These are phyloP conservation scores for Stephanodiscus minutulus DNA, from an alignment of 108 stramenopile species.

Conservation along the genomic window DNA sequence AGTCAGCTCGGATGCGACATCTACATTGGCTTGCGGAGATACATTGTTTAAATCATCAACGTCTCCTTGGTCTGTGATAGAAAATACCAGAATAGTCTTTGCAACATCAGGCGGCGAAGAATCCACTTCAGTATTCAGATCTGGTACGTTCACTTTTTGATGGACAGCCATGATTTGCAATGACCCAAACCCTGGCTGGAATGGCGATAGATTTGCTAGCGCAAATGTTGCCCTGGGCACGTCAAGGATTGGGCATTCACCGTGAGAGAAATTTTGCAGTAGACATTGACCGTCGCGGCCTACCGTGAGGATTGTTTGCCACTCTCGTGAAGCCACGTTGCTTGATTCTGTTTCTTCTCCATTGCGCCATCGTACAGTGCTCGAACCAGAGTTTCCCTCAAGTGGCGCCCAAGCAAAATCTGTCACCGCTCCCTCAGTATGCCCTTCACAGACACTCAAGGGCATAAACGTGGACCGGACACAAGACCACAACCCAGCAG, in stretches of 20 bases:
- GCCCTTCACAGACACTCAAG: constrained; percentile 75
- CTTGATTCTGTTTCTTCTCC: constrained; percentile 30
- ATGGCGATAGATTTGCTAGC: constrained; percentile 84
- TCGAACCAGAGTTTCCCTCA: not conserved
- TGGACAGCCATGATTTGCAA: constrained; percentile 76
- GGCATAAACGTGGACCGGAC: constrained; percentile 76
- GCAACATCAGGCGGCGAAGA: constrained; percentile 7
- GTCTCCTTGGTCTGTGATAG: constrained; percentile 74
- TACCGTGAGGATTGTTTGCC: constrained; percentile 81
- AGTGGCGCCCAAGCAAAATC: constrained; percentile 77
- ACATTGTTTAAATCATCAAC: constrained; percentile 51
- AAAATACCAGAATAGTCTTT: constrained; percentile 54
- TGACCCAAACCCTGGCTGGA: constrained; percentile 77
- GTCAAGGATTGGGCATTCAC: constrained; percentile 65
- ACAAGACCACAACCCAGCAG: constrained; percentile 76
- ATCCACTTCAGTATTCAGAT: constrained; percentile 19
- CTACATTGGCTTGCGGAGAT: constrained; percentile 35
- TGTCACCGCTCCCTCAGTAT: constrained; percentile 71
- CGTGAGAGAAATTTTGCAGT: constrained; percentile 71
- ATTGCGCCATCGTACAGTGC: constrained; percentile 8
- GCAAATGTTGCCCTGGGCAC: constrained; percentile 82
- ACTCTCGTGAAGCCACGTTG: constrained; percentile 33
- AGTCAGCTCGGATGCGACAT: constrained; percentile 76
- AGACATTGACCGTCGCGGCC: constrained; percentile 82
- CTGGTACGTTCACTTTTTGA: constrained; percentile 68